Evolutionary conservation across 176 grass and related monocot species (phyloP), one percentile per base, ranked within the genome.

Genomic region (Bromus sterilis): DNA sequence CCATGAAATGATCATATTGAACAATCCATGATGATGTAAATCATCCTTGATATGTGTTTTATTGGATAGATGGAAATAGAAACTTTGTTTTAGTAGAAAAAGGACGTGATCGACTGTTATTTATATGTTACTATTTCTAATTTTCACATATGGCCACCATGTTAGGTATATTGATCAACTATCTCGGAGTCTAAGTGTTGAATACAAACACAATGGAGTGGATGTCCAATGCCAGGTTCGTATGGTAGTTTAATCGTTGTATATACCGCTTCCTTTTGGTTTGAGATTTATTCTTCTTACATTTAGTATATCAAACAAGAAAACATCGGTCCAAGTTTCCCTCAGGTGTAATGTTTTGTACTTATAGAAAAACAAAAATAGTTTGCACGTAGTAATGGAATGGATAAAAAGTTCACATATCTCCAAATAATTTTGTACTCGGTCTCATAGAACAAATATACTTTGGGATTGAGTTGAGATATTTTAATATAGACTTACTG

Each of bases 221-320:
- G 89, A 97, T 67, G 81, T 97, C 36, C 94, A 97, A 65, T 97
- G 94, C 42, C 91, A 97, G 91, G 94, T 94, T 87, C 13, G 20
- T 3, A 82, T 3, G 20, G n/a, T 21, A 5, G 8, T 21, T 7
- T n/a, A 11, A 1, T 13, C 14, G 7, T 9, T 11, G n/a, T 36
- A 25, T 34, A 15, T 46, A 15, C 11, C 7, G 36, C 6, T 12
- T 36, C 35, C 20, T 41, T 70, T 30, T 4, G 5, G 5, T 2
- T 42, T 21, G 16, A n/a, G 31, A 28, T 39, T 23, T 7, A 11
- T 71, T 21, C 13, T 30, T 42, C 35, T 37, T 11, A 32, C 6
- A 32, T 25, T 56, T 56, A n/a, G n/a, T n/a, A n/a, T n/a, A n/a
- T n/a, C n/a, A n/a, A n/a, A n/a, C n/a, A 3, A 7, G 49, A 55